These are phyloP conservation scores for Wallemia ichthyophaga DNA, from an alignment of 1,284 basidiomycete species.

Conservation along the genomic window DNA sequence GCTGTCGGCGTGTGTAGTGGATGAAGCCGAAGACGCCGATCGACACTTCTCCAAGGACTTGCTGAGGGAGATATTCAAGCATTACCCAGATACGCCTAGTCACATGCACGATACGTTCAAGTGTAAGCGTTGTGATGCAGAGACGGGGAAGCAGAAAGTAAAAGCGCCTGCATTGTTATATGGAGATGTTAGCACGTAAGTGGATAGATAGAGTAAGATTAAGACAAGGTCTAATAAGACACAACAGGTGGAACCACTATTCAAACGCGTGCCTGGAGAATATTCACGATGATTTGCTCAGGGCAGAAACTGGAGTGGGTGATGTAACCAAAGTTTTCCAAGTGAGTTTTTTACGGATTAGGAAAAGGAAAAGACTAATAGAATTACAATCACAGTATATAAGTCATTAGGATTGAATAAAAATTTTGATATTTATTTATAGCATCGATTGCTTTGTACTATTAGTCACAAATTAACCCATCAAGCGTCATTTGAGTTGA, in stretches of 20 bases:
- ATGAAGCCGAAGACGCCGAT: slow-evolving; percentile 83
- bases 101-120: slow-evolving; percentile 97
- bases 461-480: too few relatives aligned
- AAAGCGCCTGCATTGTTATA: slow-evolving; percentile 70
- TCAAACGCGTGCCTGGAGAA: slow-evolving; percentile 57
- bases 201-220: slow-evolving; percentile 9
- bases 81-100: slow-evolving; percentile 59
- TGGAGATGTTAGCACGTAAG: slow-evolving; percentile 88
- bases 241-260: slow-evolving; percentile 78
- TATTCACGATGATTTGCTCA: slow-evolving; percentile 80
- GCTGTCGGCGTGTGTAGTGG: slow-evolving; percentile 83
- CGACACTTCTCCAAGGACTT: slow-evolving; percentile 80
- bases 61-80: slow-evolving; percentile 66
- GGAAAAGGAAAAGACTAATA: background rate
- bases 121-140: slow-evolving; percentile 56
- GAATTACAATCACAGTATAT: background rate
- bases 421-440: background rate
- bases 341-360: slow-evolving; percentile 4
- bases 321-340: slow-evolving; percentile 30
- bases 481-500: too few relatives aligned
- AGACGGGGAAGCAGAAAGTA: slow-evolving; percentile 48
- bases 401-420: background rate
- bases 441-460: background rate
- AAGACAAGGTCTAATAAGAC: slow-evolving; percentile 4
- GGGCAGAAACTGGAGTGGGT: slow-evolving; percentile 54